A percentile compares a stretch with the other conserved stretches of the same genome.
These are phyloP conservation scores for Inga laurina DNA, from an alignment of 306 rosid species.

Conservation along the genomic window DNA sequence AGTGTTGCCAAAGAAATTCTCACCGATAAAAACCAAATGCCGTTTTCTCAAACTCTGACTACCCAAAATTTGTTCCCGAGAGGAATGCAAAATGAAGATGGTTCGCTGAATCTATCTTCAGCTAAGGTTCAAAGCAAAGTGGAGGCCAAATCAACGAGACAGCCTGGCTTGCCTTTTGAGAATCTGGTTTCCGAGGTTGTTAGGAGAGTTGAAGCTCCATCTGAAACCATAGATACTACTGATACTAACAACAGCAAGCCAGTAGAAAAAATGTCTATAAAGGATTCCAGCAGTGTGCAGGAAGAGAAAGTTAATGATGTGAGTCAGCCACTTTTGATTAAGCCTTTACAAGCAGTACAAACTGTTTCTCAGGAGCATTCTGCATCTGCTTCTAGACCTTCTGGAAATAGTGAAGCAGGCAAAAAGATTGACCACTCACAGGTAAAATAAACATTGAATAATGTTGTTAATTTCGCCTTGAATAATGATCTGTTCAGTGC, in stretches of 20 bases:
- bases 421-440: slow-evolving; percentile 74
- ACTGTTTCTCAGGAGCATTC: slow-evolving; percentile 37
- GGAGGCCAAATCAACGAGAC: slow-evolving; percentile 38
- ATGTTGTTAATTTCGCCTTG: neutral
- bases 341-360: slow-evolving; percentile 66
- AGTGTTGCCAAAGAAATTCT: slow-evolving; percentile 41
- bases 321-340: slow-evolving; percentile 52
- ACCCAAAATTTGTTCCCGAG: slow-evolving; percentile 42
- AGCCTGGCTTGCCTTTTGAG: slow-evolving; percentile 43
- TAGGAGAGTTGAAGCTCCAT: slow-evolving; percentile 50
- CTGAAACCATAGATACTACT: slow-evolving; percentile 37
- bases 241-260: slow-evolving; percentile 41
- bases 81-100: slow-evolving; percentile 34
- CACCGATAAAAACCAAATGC: slow-evolving; percentile 40
- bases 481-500: slow-evolving; percentile 5
- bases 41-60: slow-evolving; percentile 46
- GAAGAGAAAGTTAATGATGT: slow-evolving; percentile 41
- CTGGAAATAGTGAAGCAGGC: slow-evolving; percentile 46
- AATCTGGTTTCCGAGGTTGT: slow-evolving; percentile 57
- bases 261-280: slow-evolving; percentile 31
- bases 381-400: slow-evolving; percentile 37
- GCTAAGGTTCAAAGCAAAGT: slow-evolving; percentile 29
- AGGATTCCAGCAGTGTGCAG: slow-evolving; percentile 32
- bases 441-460: slow-evolving; percentile 50
- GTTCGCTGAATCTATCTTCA: slow-evolving; percentile 34